Evolutionary conservation across 805 yeast species (phyloP).

Genomic region (Candida corydali): DNA sequence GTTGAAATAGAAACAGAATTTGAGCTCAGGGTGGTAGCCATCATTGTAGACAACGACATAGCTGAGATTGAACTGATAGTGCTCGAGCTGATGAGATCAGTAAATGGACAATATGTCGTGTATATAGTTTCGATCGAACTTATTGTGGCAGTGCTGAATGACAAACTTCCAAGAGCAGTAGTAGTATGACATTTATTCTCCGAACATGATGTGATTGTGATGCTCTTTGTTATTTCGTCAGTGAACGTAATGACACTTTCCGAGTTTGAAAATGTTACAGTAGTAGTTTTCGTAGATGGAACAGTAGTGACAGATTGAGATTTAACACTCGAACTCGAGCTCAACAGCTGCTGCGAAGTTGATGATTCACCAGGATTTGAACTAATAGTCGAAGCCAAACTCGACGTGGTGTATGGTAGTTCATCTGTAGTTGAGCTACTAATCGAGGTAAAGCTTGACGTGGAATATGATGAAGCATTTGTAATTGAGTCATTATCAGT

Average conservation of each 20-base stretch:
- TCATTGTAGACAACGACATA: too few species aligned
- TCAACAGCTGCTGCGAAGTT: too few species aligned
- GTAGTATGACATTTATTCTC: slow-evolving; percentile 11
- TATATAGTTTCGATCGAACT: slow-evolving; percentile 23
- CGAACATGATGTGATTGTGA: slow-evolving; percentile 7
- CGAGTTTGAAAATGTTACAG: slow-evolving; percentile 9
- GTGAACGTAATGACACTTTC: slow-evolving; percentile 9
- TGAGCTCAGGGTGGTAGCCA: too few species aligned
- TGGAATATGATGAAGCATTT: background rate
- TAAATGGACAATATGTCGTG: slow-evolving; percentile 4
- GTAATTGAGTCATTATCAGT: background rate
- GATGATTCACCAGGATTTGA: background rate
- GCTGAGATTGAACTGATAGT: background rate
- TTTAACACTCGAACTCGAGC: background rate
- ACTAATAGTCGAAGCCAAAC: background rate
- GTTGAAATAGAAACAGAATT: too few species aligned
- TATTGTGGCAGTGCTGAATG: slow-evolving; percentile 18
- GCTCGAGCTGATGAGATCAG: background rate
- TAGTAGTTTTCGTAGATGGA: background rate
- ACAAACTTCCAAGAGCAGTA: slow-evolving; percentile 23
- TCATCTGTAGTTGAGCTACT: background rate
- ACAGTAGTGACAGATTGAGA: background rate
- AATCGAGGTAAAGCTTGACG: background rate
- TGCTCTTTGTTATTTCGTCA: slow-evolving; percentile 17
- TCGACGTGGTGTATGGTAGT: background rate